Evolutionary conservation across 2,329 filamentous ascomycete species (phyloP).

Genomic region (Exophiala sp.): DNA sequence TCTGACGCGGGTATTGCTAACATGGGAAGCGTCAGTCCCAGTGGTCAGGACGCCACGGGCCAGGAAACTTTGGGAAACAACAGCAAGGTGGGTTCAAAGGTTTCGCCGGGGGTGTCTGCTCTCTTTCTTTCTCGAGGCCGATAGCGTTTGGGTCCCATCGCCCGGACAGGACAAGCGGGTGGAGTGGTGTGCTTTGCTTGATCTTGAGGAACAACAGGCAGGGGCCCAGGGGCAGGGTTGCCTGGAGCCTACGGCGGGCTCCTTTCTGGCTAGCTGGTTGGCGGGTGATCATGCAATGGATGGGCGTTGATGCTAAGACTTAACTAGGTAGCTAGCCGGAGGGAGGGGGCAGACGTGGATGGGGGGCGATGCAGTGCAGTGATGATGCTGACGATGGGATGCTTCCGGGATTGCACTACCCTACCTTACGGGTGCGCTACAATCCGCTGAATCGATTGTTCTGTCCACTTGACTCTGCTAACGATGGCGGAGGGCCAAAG

Average conservation of each 20-base stretch:
- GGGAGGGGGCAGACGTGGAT: not conserved
- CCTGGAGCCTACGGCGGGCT: not conserved
- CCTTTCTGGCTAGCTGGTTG: not conserved
- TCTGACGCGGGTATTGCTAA: constrained; percentile 10
- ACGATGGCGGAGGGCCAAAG: too few relatives aligned
- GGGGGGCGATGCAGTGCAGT: too few relatives aligned
- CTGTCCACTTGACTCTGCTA: too few relatives aligned
- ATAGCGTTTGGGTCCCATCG: constrained; percentile 4
- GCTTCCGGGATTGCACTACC: too few relatives aligned
- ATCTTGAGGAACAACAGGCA: not conserved
- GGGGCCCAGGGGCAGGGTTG: constrained; percentile 1
- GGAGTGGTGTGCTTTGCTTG: not conserved
- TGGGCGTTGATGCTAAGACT: not conserved
- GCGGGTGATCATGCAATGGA: constrained; percentile 1
- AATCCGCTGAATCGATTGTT: too few relatives aligned
- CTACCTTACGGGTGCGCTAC: too few relatives aligned
- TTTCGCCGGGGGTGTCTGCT: not conserved
- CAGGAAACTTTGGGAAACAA: constrained; percentile 2
- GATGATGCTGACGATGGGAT: too few relatives aligned
- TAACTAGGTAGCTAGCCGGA: not conserved
- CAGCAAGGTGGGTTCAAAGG: constrained; percentile 1
- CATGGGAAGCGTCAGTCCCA: constrained; percentile 1
- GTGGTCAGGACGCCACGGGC: not conserved
- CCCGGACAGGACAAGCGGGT: constrained; percentile 1
- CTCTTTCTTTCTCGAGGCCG: constrained; percentile 1